Base-by-base conservation (phyloP, 163 green algal genomes). In the Chloromonas sp. region DNA sequence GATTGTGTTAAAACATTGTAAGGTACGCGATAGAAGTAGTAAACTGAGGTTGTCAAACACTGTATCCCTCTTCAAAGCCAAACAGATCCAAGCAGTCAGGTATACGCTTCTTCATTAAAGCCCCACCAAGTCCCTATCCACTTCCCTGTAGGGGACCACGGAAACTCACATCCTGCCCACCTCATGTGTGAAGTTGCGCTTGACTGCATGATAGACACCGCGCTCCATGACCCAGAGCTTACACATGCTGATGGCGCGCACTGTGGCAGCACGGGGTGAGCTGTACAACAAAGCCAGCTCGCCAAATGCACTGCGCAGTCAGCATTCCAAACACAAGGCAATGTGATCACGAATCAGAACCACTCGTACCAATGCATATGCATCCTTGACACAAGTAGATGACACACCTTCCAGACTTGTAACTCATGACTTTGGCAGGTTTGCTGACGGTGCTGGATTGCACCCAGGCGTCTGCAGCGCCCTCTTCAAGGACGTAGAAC, bases 251-350 rank as follows among this genome's bases (percentile, higher is more conserved):
- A 87, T 91, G 58, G 94, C 91, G 14, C 86, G 88, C 60, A 98
- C 96, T 5, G 95, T 98, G 3, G 96, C 96, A 0, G 94, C 94
- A 1, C 96, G 91, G 0, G 96, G 95, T 1, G 94, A 91, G 66
- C 85, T 89, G 87, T 98, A 98, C 84, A 98, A 90, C 87, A 98
- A 88, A 1, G 95, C 96, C 80, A 98, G 88, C 90, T 98, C 96
- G 57, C 96, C 96, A 90, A 98, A 98, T 0, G 85, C 87, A 71
- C 90, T 95, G 89, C 86, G 66, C 66, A 74, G 11, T 36, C 36
- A 36, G 36, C 36, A 36, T 36, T 36, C 36, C 36, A 36, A 36
- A 36, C 36, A 36, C 36, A 36, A 36, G 36, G 36, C 36, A 36
- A 36, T 36, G 36, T 36, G 36, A 36, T 36, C 36, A 36, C 36